Conservation (phyloP, 169 alveolate species). For the Cryptosporidium bovis region DNA sequence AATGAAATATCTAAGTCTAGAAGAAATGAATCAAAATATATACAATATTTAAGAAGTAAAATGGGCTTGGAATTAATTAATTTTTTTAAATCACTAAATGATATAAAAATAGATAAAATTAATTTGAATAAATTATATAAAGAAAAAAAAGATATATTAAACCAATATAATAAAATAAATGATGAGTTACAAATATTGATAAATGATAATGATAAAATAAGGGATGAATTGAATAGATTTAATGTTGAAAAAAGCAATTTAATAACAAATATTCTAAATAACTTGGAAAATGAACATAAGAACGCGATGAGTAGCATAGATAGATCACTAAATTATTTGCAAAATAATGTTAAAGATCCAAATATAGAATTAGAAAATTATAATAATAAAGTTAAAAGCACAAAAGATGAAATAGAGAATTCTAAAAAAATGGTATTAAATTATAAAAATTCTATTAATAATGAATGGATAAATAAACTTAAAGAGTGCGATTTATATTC, state of each 20-base stretch:
- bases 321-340: neutral
- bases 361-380: neutral
- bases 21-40: conserved; percentile 57
- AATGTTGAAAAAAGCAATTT: neutral
- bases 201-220: neutral
- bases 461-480: conserved; percentile 32
- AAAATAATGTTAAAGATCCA: conserved; percentile 26
- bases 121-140: neutral
- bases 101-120: neutral
- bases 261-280: neutral
- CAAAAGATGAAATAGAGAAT: neutral
- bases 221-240: neutral
- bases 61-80: conserved; percentile 46
- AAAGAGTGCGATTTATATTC: conserved; percentile 3
- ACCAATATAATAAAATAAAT: neutral
- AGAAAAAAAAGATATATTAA: neutral
- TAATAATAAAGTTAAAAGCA: neutral
- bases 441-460: neutral
- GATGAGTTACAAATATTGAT: neutral
- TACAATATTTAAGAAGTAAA: conserved; percentile 23
- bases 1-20: conserved; percentile 56
- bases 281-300: conserved; percentile 3
- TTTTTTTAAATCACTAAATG: conserved; percentile 37
- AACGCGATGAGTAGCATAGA: neutral
- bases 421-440: neutral